phyloP scores from a whole-genome alignment of 1,284 basidiomycete species.

The Tilletia caries region DNA sequence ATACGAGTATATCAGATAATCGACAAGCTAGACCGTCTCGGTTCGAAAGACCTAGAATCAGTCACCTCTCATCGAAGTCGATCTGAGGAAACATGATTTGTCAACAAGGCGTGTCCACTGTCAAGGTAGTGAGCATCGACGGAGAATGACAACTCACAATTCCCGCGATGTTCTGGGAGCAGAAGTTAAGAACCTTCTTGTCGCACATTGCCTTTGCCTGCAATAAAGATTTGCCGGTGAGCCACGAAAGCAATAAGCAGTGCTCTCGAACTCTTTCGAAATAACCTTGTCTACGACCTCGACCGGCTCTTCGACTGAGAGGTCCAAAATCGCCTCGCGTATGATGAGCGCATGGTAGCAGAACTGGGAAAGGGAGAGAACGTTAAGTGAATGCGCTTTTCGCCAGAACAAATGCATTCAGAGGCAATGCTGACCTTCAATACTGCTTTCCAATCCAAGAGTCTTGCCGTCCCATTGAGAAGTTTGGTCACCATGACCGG shows the following conservation, averaged over 20 bases:
- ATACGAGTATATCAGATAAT: constrained; percentile 2
- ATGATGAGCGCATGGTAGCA: background rate
- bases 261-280: no score
- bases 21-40: background rate
- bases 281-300: background rate
- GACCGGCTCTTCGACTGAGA: background rate
- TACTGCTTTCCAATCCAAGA: background rate
- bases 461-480: constrained; percentile 10
- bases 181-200: background rate
- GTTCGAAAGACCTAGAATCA: no score
- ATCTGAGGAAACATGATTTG: background rate
- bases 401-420: no score
- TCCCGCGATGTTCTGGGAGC: background rate
- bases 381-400: no score
- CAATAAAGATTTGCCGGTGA: no score
- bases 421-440: background rate
- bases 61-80: background rate
- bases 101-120: no score
- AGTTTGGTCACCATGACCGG: constrained; percentile 12
- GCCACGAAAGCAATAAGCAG: no score
- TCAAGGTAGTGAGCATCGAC: no score
- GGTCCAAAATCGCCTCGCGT: constrained; percentile 13
- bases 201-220: background rate
- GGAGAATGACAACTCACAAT: background rate
- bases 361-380: no score